Evolutionary conservation across 2,329 filamentous ascomycete species (phyloP).

Genomic region (Fusarium heterosporum): DNA sequence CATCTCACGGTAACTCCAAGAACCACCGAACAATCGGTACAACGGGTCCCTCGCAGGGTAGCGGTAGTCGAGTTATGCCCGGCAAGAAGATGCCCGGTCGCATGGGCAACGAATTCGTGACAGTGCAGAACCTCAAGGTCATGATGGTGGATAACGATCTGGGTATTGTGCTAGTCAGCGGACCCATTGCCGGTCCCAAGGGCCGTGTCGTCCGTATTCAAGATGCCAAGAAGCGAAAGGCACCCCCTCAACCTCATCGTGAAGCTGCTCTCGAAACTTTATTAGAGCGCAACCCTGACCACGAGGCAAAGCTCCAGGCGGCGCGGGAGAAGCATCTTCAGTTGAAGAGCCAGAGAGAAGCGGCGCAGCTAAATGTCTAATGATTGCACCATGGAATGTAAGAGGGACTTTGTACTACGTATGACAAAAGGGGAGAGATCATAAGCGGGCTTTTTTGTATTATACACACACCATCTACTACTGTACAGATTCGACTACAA

Average conservation of each 20-base stretch:
- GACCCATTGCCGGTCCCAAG: slow-evolving; percentile 88
- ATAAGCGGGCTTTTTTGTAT: slow-evolving; percentile 54
- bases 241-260: slow-evolving; percentile 62
- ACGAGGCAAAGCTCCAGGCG: slow-evolving; percentile 59
- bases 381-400: slow-evolving; percentile 38
- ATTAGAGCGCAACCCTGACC: slow-evolving; percentile 61
- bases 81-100: slow-evolving; percentile 98
- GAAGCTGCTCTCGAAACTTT: slow-evolving; percentile 59
- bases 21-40: slow-evolving; percentile 94
- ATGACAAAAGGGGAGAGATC: slow-evolving; percentile 44
- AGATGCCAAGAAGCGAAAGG: slow-evolving; percentile 88
- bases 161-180: slow-evolving; percentile 89
- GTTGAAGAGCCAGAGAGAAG: slow-evolving; percentile 63
- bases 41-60: slow-evolving; percentile 87
- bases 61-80: slow-evolving; percentile 90
- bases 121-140: slow-evolving; percentile 90
- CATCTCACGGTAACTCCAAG: slow-evolving; percentile 94
- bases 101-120: slow-evolving; percentile 91
- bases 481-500: slow-evolving; percentile 49
- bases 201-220: slow-evolving; percentile 85
- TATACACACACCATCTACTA: slow-evolving; percentile 52
- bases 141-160: slow-evolving; percentile 88
- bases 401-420: slow-evolving; percentile 47
- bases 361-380: slow-evolving; percentile 36
- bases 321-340: slow-evolving; percentile 65